Evolutionary conservation across 2,329 filamentous ascomycete species (phyloP).

Genomic region (Thelonectria blattea): DNA sequence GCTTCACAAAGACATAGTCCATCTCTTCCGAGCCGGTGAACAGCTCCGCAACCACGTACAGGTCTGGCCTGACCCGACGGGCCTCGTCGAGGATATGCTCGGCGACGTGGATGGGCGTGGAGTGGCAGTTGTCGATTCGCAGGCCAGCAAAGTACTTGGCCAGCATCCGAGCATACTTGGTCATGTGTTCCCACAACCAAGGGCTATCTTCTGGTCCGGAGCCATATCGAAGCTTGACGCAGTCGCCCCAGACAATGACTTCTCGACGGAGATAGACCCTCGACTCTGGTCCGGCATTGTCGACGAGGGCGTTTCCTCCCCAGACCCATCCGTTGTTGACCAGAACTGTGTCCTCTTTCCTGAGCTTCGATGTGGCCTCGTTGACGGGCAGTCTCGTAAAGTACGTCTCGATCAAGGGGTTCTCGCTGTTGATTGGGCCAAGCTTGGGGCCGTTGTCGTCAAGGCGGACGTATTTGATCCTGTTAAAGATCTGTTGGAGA

Average conservation of each 20-base stretch:
- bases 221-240: conserved; percentile 95
- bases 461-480: conserved; percentile 93
- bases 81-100: conserved; percentile 95
- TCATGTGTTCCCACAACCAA: conserved; percentile 96
- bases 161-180: conserved; percentile 86
- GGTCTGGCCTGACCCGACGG: conserved; percentile 82
- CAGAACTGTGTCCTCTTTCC: conserved; percentile 76
- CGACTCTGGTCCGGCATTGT: conserved; percentile 90
- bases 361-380: conserved; percentile 76
- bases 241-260: conserved; percentile 98
- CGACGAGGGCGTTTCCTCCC: conserved; percentile 92
- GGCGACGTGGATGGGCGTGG: conserved; percentile 91
- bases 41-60: conserved; percentile 92
- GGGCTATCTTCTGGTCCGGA: conserved; percentile 81
- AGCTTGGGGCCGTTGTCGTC: conserved; percentile 89
- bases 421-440: conserved; percentile 77
- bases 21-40: conserved; percentile 96
- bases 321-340: conserved; percentile 99
- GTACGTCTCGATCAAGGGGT: conserved; percentile 89
- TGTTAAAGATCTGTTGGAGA: conserved; percentile 89
- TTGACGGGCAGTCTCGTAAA: conserved; percentile 89
- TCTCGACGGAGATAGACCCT: conserved; percentile 94
- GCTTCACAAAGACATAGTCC: conserved; percentile 95
- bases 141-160: conserved; percentile 95
- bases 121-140: conserved; percentile 98